Conservation (phyloP, 2,329 filamentous ascomycete species). For the Albifimbria verrucaria region DNA sequence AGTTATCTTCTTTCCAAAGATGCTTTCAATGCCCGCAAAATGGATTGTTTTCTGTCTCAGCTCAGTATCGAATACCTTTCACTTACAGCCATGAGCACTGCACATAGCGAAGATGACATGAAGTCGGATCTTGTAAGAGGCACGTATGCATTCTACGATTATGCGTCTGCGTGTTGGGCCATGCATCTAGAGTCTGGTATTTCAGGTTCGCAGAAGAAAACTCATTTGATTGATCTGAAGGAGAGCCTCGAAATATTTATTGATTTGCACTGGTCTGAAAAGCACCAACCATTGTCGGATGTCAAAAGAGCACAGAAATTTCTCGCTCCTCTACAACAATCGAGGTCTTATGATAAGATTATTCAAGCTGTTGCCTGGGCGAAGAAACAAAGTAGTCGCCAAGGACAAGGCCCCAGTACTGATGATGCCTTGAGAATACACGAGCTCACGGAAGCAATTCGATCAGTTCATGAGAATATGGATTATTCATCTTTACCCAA, state of each 20-base stretch:
- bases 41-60: slow-evolving; percentile 1
- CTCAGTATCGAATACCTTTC: slow-evolving; percentile 6
- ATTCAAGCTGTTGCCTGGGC: not conserved
- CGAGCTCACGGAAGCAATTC: not conserved
- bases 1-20: not conserved
- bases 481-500: not conserved
- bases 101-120: not conserved
- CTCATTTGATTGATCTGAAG: not conserved
- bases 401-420: not conserved
- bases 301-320: not conserved
- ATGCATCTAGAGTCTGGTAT: slow-evolving; percentile 3
- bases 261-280: not conserved
- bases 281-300: not conserved
- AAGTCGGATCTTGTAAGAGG: not conserved
- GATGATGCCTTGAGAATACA: not conserved
- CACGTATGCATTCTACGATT: slow-evolving; percentile 5
- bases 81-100: not conserved
- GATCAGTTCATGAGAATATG: not conserved
- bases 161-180: slow-evolving; percentile 7
- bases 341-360: not conserved
- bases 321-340: not conserved
- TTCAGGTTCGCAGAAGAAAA: not conserved
- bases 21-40: not conserved
- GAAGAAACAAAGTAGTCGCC: not conserved
- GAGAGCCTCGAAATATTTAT: slow-evolving; percentile 1